Base-by-base conservation (phyloP, 1,284 basidiomycete genomes). In the Naganishia sp. region DNA sequence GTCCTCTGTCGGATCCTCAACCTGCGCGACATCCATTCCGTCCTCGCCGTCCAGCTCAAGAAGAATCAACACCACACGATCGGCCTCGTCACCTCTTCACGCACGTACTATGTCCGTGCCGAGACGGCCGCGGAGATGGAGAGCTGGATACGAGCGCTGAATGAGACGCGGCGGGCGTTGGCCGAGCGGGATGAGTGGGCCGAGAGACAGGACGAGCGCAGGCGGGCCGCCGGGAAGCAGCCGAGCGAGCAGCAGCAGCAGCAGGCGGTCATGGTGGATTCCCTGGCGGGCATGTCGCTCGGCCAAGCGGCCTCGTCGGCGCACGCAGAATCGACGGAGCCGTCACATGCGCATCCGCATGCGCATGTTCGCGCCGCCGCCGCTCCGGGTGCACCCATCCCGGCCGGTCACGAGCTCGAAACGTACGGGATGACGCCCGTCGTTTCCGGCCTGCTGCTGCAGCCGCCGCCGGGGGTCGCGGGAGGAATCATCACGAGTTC, bases 91-190 rank as follows among this genome's bases (percentile, higher is more conserved):
- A 94, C 92, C 0, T 87, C 92, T 13, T 85, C 87, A 21, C 85
- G 95, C 28, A 98, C 94, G n/a, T 97, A 90, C 78, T 96, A 98
- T 78, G 86, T 95, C 43, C 89, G 92, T 74, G 92, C 94, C 0
- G 84, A 86, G 42, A 85, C 85, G 4, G 80, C 83, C 6, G 79
- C 81, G 25, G 92, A 95, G 64, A 88, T 91, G 56, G 84, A 89
- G 53, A 85, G 84, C 65, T 99, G 96, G 96, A 89, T 96, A 46
- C 80, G 82, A 21, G 88, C 87, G 3, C 87, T 98, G 76, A 92
- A 92, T 74, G 85, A 87, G 5, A 87, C 90, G 16, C 85, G 88
- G 67, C 85, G 87, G 69, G 84, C 84, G 9, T 79, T 92, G 39
- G 81, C 86, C 68, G 78, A 79, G 48, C 64, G 70, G 28, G 75